Evolutionary conservation across 2,329 filamentous ascomycete species (phyloP).

Genomic region (Parastagonospora avenae): DNA sequence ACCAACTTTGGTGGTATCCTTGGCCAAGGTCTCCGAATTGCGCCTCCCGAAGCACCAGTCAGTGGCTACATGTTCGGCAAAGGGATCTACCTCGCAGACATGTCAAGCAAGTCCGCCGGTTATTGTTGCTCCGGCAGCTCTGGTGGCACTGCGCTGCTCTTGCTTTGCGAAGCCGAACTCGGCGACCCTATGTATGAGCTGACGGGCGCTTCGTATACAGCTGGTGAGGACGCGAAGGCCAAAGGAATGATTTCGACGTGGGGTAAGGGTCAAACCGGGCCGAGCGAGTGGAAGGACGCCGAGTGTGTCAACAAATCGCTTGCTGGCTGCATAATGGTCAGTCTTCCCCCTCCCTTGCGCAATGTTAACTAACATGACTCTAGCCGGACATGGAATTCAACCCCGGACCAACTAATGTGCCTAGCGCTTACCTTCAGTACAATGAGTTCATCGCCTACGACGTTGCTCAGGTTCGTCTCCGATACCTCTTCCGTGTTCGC

Average conservation of each 20-base stretch:
- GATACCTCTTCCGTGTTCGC: conserved; percentile 69
- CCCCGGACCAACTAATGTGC: conserved; percentile 57
- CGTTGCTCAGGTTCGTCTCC: conserved; percentile 69
- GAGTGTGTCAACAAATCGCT: conserved; percentile 67
- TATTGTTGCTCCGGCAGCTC: conserved; percentile 71
- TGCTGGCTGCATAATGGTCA: conserved; percentile 72
- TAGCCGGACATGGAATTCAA: conserved; percentile 38
- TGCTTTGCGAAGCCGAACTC: conserved; percentile 85
- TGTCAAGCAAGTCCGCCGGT: conserved; percentile 76
- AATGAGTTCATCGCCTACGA: conserved; percentile 79
- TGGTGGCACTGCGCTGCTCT: conserved; percentile 72
- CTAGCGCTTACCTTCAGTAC: conserved; percentile 61
- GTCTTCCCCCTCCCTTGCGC: conserved; percentile 16
- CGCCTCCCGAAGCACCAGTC: conserved; percentile 80
- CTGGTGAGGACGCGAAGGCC: conserved; percentile 66
- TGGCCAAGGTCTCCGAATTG: conserved; percentile 86
- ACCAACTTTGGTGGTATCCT: conserved; percentile 90
- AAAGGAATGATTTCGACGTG: conserved; percentile 70
- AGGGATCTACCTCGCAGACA: conserved; percentile 86
- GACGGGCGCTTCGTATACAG: conserved; percentile 61
- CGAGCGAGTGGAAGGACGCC: conserved; percentile 77
- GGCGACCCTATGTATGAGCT: conserved; percentile 75
- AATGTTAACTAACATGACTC: conserved; percentile 8
- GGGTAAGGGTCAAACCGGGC: conserved; percentile 70
- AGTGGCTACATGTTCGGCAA: conserved; percentile 89